These are phyloP conservation scores for Penicillium sp. DNA, from an alignment of 2,329 filamentous ascomycete species.

Conservation along the genomic window DNA sequence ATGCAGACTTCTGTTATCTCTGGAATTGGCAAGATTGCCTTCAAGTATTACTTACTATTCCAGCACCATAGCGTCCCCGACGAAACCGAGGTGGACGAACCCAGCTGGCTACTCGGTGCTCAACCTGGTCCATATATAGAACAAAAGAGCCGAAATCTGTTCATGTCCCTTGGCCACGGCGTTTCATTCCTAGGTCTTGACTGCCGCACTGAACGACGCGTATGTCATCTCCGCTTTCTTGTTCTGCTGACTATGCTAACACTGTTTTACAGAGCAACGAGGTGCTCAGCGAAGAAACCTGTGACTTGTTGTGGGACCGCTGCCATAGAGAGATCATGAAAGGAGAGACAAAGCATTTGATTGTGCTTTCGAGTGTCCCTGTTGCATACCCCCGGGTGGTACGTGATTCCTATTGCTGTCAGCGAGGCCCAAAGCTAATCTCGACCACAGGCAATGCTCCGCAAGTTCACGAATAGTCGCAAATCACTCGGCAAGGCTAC, in stretches of 20 bases:
- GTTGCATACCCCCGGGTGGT: conserved; percentile 76
- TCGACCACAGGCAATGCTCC: conserved; percentile 57
- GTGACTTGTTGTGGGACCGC: conserved; percentile 81
- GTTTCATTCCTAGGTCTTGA: conserved; percentile 83
- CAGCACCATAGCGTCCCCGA: conserved; percentile 85
- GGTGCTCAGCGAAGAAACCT: conserved; percentile 74
- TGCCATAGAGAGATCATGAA: conserved; percentile 76
- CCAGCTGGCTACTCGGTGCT: conserved; percentile 82
- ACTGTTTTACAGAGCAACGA: conserved; percentile 57
- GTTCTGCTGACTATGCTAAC: conserved; percentile 20
- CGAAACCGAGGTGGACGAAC: conserved; percentile 78
- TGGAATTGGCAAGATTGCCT: conserved; percentile 83
- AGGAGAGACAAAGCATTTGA: conserved; percentile 81
- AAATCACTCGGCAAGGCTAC: conserved; percentile 83
- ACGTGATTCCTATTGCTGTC: conserved; percentile 37
- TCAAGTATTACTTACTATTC: conserved; percentile 99
- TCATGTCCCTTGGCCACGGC: conserved; percentile 74
- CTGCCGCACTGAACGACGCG: conserved; percentile 82
- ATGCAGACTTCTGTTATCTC: conserved; percentile 89
- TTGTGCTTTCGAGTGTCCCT: conserved; percentile 81
- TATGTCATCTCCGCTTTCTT: conserved; percentile 26
- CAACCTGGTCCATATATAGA: conserved; percentile 84
- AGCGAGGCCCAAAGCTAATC: conserved; percentile 35
- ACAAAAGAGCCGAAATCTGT: conserved; percentile 78
- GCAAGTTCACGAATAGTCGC: conserved; percentile 72